Evolutionary conservation across 1,284 basidiomycete genomes (phyloP).

Genomic region (Naganishia sp.): DNA sequence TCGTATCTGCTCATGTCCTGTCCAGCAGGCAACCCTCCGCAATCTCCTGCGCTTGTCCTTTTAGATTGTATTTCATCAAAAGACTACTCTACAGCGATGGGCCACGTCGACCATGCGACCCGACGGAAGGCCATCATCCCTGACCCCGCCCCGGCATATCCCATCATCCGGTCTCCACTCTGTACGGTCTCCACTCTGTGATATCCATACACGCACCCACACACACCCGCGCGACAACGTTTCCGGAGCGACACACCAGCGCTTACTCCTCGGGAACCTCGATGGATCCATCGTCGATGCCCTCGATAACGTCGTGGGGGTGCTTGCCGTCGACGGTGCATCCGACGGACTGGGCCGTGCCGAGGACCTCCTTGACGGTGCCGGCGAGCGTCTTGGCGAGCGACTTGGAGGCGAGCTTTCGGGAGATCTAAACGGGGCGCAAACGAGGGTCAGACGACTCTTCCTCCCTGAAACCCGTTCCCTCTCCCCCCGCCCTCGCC

Average conservation of each 20-base stretch:
- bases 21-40: too few relatives aligned
- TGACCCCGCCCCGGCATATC: constrained; percentile 5
- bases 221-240: neutral
- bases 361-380: constrained; percentile 91
- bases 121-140: neutral
- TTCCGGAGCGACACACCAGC: neutral
- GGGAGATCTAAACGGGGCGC: constrained; percentile 52
- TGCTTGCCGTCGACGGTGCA: constrained; percentile 95
- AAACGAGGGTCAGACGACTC: neutral
- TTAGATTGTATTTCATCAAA: constrained; percentile 25
- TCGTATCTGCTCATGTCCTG: too few relatives aligned
- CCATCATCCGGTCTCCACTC: constrained; percentile 9
- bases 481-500: neutral
- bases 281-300: constrained; percentile 91
- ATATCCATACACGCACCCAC: neutral
- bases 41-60: neutral
- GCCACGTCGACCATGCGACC: constrained; percentile 1
- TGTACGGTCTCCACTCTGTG: too few relatives aligned
- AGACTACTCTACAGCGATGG: constrained; percentile 27
- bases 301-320: constrained; percentile 94
- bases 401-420: constrained; percentile 95
- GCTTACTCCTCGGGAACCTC: constrained; percentile 88
- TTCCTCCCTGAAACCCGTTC: neutral
- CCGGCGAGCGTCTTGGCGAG: constrained; percentile 88
- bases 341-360: constrained; percentile 87